These are phyloP conservation scores for Nemania diffusa DNA, from an alignment of 2,329 filamentous ascomycete genomes.

Conservation along the genomic window DNA sequence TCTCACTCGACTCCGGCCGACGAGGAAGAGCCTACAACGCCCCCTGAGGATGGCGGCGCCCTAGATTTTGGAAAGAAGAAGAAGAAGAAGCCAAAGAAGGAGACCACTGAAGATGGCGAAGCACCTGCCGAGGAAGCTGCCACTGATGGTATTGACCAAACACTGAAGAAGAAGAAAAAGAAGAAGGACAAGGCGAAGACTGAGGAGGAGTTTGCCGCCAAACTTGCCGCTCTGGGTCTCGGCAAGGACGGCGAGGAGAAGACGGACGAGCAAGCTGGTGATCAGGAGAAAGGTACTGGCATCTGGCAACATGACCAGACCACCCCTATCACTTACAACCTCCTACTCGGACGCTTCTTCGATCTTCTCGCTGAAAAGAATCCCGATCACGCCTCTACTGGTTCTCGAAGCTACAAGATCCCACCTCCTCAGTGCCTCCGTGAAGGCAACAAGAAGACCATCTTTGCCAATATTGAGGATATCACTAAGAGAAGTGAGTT, in stretches of 20 bases:
- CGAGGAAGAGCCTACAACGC: slow-evolving; percentile 49
- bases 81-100: slow-evolving; percentile 65
- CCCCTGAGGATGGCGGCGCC: slow-evolving; percentile 63
- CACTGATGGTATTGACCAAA: slow-evolving; percentile 68
- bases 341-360: slow-evolving; percentile 93
- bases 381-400: slow-evolving; percentile 90
- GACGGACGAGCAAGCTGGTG: slow-evolving; percentile 71
- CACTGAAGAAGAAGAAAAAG: slow-evolving; percentile 86
- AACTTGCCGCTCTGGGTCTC: slow-evolving; percentile 70
- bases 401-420: slow-evolving; percentile 97
- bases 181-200: slow-evolving; percentile 56
- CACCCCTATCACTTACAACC: slow-evolving; percentile 81
- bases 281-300: slow-evolving; percentile 85
- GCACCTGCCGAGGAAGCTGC: slow-evolving; percentile 67
- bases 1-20: slow-evolving; percentile 66
- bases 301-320: slow-evolving; percentile 88
- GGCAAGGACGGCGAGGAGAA: slow-evolving; percentile 64
- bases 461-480: slow-evolving; percentile 98
- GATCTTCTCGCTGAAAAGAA: slow-evolving; percentile 93
- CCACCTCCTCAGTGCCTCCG: slow-evolving; percentile 97
- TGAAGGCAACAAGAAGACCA: slow-evolving; percentile 99
- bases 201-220: slow-evolving; percentile 66
- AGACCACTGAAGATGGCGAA: slow-evolving; percentile 59
- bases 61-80: slow-evolving; percentile 79
- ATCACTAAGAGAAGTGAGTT: slow-evolving; percentile 85